These are phyloP conservation scores for Lyophyllum semitale DNA, from an alignment of 768 basidiomycete genomes.

Conservation along the genomic window DNA sequence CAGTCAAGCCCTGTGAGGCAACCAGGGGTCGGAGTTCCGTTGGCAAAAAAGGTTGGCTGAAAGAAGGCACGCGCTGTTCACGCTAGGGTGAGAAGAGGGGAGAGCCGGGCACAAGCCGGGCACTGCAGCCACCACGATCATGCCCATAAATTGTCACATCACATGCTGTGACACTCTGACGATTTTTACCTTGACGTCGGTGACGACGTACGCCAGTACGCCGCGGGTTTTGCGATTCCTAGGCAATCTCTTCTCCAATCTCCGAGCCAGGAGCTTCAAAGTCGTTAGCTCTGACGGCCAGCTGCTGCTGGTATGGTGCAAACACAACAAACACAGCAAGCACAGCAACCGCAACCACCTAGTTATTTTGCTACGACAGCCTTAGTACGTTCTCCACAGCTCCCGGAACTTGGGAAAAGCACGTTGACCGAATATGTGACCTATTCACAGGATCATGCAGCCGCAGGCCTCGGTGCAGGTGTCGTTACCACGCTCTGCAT, in stretches of 20 bases:
- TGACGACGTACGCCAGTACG: no score
- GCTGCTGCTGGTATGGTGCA: constrained; percentile 35
- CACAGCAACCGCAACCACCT: constrained; percentile 33
- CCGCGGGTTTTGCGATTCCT: background rate
- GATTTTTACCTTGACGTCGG: constrained; percentile 3
- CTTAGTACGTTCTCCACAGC: constrained; percentile 32
- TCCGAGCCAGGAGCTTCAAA: background rate
- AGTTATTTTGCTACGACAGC: constrained; percentile 56
- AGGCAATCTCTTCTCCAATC: background rate
- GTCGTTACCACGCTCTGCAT: constrained; percentile 91
- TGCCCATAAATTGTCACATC: background rate
- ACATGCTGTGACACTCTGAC: background rate
- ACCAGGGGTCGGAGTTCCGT: no score
- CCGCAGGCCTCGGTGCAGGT: constrained; percentile 91
- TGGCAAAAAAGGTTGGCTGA: no score
- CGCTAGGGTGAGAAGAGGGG: no score
- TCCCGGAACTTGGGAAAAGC: background rate
- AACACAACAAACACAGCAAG: constrained; percentile 16
- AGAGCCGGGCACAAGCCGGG: no score
- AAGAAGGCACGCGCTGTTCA: no score
- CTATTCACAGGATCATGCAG: constrained; percentile 82
- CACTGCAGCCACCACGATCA: no score
- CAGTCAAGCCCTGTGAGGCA: no score
- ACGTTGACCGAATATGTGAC: background rate
- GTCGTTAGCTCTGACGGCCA: constrained; percentile 12